Conservation (phyloP, 2,329 filamentous ascomycete species). For the Beauveria australis region DNA sequence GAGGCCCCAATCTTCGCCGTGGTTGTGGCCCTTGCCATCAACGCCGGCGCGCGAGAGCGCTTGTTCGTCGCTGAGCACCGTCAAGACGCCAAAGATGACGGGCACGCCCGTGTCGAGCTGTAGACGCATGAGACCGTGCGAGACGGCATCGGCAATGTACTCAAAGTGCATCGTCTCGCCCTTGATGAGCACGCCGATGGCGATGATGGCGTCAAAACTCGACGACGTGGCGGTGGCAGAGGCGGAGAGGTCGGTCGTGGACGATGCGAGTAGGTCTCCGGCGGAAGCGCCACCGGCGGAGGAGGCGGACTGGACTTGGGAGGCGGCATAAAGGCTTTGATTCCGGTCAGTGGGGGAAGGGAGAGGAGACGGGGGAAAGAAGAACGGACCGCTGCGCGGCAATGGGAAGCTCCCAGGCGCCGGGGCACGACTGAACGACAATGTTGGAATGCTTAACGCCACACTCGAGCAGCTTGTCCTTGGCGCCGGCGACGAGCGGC, state of each 20-base stretch:
- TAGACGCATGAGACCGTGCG: conserved; percentile 87
- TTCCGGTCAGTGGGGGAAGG: conserved; percentile 13
- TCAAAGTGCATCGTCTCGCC: conserved; percentile 99
- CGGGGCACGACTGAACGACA: conserved; percentile 79
- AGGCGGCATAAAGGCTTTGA: conserved; percentile 69
- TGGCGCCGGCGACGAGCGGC: conserved; percentile 72
- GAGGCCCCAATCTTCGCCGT: conserved; percentile 92
- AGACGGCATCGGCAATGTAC: conserved; percentile 89
- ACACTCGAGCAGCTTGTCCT: conserved; percentile 64
- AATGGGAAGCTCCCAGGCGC: conserved; percentile 89
- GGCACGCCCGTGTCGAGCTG: conserved; percentile 84
- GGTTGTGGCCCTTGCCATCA: conserved; percentile 64
- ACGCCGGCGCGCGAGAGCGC: conserved; percentile 78
- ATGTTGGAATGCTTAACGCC: conserved; percentile 88
- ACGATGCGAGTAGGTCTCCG: conserved; percentile 66
- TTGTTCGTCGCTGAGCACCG: conserved; percentile 81
- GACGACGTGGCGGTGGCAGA: conserved; percentile 34
- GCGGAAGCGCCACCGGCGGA: conserved; percentile 54
- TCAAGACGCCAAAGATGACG: conserved; percentile 86
- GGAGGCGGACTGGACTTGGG: conserved; percentile 70
- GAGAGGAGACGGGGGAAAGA: conserved; percentile 5
- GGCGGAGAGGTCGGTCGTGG: conserved; percentile 56
- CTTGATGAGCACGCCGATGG: conserved; percentile 94
- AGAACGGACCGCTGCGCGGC: conserved; percentile 68
- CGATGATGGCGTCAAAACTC: conserved; percentile 89